Evolutionary conservation across 768 basidiomycete genomes (phyloP).

Genomic region (Lentinula lateritia): DNA sequence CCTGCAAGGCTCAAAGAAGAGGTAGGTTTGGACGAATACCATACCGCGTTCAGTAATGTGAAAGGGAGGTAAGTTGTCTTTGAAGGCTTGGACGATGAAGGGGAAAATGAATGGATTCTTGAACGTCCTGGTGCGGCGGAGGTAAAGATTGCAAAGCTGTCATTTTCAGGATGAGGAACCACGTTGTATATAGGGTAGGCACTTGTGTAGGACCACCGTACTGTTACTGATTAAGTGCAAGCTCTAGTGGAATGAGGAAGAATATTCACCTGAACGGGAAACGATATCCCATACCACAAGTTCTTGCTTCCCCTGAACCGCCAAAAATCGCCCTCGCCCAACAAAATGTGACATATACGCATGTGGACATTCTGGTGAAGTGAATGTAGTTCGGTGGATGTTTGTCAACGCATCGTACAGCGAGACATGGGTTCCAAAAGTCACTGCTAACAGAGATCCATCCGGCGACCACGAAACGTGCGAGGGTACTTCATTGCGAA

Average conservation of each 20-base stretch:
- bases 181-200: conserved; percentile 33
- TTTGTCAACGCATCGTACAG: conserved; percentile 71
- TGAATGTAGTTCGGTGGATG: conserved; percentile 52
- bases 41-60: conserved; percentile 44
- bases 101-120: conserved; percentile 42
- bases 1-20: conserved; percentile 55
- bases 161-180: conserved; percentile 50
- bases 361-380: conserved; percentile 45
- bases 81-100: conserved; percentile 38
- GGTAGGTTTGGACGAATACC: conserved; percentile 22
- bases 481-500: conserved; percentile 62
- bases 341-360: conserved; percentile 55
- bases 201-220: conserved; percentile 51
- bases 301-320: conserved; percentile 39
- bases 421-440: conserved; percentile 59
- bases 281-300: conserved; percentile 74
- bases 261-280: conserved; percentile 47
- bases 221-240: conserved; percentile 26
- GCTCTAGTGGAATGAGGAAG: background rate
- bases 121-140: conserved; percentile 20
- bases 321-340: conserved; percentile 63
- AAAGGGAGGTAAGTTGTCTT: conserved; percentile 52
- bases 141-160: conserved; percentile 54
- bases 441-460: conserved; percentile 76
- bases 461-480: conserved; percentile 79